Base-by-base conservation (phyloP, 2,329 filamentous ascomycete species). In the Pseudopyrenochaeta lycopersici region DNA sequence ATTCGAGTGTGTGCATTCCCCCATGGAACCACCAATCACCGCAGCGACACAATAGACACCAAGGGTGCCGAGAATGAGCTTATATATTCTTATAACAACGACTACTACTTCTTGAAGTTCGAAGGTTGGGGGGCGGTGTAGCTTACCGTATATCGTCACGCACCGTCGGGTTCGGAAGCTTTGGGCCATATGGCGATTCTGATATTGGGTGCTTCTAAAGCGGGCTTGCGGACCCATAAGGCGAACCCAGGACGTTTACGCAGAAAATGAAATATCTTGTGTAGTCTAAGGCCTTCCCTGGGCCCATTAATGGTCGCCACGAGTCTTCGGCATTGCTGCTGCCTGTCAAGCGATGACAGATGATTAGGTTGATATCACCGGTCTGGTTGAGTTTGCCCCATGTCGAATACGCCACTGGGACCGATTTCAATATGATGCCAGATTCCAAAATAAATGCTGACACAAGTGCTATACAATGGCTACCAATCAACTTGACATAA, bases 311-410 rank as follows among this genome's bases (percentile, higher is more conserved):
- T 1, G 82, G 82, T 15, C 80, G 81, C 82, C 82, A 85, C 82
- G 82, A 85, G 63, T 84, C 82, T 40, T 78, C 77, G 29, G 83
- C 80, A 73, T 84, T 82, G 35, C 81, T 81, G 58, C 82, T 84
- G 15, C 82, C 82, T 62, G 82, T 83, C 43, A 85, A 68, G 27
- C 82, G 44, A 94, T 72, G 66, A 56, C 70, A 73, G 17, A 73
- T 82, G 2, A 95, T 89, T 1, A 91, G 90, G 1, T 94, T 87
- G 54, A 85, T 84, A 62, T 85, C 82, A 31, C 81, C 84, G 1
- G 51, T 50, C 6, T 64, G 56, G 51, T 70, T 70, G 5, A 74
- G 56, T 6, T 49, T 49, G 7, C 71, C 72, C 68, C 70, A 72
- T 21, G 69, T 72, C 45, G 71, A 74, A 60, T 73, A 75, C 31